These are phyloP conservation scores for Sphaerobolus stellatus DNA, from an alignment of 1,284 basidiomycete genomes.

Conservation along the genomic window DNA sequence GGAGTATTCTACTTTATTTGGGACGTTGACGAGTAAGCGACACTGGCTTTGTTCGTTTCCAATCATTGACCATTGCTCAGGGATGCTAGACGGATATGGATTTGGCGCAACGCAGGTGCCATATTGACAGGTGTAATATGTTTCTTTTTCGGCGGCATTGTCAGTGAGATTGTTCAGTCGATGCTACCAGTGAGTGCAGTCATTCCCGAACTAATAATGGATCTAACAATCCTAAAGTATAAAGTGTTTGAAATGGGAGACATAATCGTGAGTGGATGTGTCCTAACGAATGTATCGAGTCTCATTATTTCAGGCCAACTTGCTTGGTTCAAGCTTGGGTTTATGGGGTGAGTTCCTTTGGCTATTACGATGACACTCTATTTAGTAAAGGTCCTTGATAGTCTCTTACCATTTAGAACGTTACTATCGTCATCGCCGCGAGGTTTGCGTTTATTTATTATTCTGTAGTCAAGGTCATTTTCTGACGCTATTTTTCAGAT, in stretches of 20 bases:
- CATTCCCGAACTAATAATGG: too few species aligned
- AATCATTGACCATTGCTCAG: constrained; percentile 34
- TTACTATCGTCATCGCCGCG: constrained; percentile 72
- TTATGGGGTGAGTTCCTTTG: constrained; percentile 47
- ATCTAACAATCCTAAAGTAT: constrained; percentile 48
- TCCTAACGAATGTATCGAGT: neutral
- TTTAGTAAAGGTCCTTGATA: neutral
- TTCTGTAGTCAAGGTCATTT: constrained; percentile 1
- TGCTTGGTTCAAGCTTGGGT: constrained; percentile 75
- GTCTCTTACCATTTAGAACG: constrained; percentile 60
- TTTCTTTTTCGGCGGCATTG: constrained; percentile 75
- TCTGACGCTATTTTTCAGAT: constrained; percentile 47
- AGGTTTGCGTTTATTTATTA: constrained; percentile 43
- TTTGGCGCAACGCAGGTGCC: constrained; percentile 78
- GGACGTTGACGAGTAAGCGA: constrained; percentile 78
- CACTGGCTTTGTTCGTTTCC: neutral
- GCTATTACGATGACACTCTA: neutral
- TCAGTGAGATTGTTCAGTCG: constrained; percentile 86
- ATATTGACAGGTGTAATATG: constrained; percentile 69
- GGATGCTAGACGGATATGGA: constrained; percentile 72
- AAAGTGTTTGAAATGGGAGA: constrained; percentile 81
- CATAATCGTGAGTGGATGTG: constrained; percentile 54
- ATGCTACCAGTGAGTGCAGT: constrained; percentile 63
- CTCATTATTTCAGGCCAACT: constrained; percentile 61
- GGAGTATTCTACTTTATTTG: constrained; percentile 84